A percentile compares a stretch with the other conserved stretches of the same genome.
These are phyloP conservation scores for Cornus kousa DNA, from an alignment of 148 eudicot species.

Conservation along the genomic window DNA sequence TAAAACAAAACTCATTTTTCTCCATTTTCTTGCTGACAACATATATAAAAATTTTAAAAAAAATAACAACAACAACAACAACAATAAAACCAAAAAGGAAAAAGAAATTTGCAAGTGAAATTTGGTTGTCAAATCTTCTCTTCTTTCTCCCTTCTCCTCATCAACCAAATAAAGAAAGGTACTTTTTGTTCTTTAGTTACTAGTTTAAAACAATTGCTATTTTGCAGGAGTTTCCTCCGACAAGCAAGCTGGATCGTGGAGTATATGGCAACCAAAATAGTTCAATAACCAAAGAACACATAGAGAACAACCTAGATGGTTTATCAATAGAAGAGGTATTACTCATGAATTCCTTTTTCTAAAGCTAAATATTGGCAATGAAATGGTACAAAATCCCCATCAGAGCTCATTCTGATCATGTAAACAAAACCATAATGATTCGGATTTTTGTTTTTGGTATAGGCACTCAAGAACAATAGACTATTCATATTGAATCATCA, in stretches of 20 bases:
- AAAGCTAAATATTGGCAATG: neutral
- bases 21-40: neutral
- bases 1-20: slow-evolving; percentile 10
- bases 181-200: neutral
- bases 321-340: slow-evolving; percentile 52
- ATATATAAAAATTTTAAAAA: neutral
- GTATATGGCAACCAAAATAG: slow-evolving; percentile 69
- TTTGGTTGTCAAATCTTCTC: neutral
- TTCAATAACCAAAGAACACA: slow-evolving; percentile 53
- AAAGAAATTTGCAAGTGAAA: neutral
- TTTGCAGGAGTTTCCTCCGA: slow-evolving; percentile 55
- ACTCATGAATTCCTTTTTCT: neutral
- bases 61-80: too few species aligned
- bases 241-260: slow-evolving; percentile 64
- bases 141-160: neutral
- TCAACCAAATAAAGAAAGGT: too few species aligned
- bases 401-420: neutral
- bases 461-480: slow-evolving; percentile 51
- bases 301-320: slow-evolving; percentile 54
- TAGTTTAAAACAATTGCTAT: neutral
- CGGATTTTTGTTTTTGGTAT: neutral
- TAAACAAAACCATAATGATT: neutral
- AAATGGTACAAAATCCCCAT: neutral
- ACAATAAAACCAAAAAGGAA: too few species aligned
- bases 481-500: slow-evolving; percentile 74